These are phyloP conservation scores for Oleoguttula mirabilis DNA, from an alignment of 495 filamentous ascomycete species.

Conservation along the genomic window DNA sequence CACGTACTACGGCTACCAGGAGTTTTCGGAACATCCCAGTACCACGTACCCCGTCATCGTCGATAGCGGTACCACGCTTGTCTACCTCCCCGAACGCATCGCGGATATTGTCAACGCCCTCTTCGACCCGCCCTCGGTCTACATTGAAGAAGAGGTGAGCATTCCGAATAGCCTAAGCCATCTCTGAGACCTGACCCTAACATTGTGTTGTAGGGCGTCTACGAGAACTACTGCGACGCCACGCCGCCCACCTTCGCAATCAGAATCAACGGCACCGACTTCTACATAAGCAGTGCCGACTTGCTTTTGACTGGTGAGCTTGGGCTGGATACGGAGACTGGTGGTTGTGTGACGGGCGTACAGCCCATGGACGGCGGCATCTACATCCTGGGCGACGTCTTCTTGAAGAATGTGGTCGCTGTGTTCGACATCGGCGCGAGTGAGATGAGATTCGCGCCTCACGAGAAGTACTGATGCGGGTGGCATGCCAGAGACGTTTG, in stretches of 20 bases:
- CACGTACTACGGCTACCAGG: background rate
- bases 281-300: conserved; percentile 43
- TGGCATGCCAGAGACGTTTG: no score
- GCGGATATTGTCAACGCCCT: conserved; percentile 39
- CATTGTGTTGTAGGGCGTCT: no score
- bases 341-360: conserved; percentile 13
- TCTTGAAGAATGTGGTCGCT: conserved; percentile 51
- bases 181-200: no score
- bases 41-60: conserved; percentile 22
- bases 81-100: conserved; percentile 32
- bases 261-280: conserved; percentile 37
- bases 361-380: background rate
- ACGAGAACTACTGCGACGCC: conserved; percentile 45
- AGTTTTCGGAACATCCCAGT: background rate
- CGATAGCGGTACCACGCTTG: conserved; percentile 37
- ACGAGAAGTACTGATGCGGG: conserved; percentile 13
- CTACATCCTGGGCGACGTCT: conserved; percentile 46
- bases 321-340: conserved; percentile 7
- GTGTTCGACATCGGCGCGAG: conserved; percentile 48
- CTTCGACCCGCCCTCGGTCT: conserved; percentile 44
- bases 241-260: conserved; percentile 42
- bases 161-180: no score
- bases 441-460: conserved; percentile 38
- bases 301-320: conserved; percentile 35
- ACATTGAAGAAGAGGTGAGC: conserved; percentile 30